Conservation (phyloP, 208 protist species). For the Crithidia acanthocephali region DNA sequence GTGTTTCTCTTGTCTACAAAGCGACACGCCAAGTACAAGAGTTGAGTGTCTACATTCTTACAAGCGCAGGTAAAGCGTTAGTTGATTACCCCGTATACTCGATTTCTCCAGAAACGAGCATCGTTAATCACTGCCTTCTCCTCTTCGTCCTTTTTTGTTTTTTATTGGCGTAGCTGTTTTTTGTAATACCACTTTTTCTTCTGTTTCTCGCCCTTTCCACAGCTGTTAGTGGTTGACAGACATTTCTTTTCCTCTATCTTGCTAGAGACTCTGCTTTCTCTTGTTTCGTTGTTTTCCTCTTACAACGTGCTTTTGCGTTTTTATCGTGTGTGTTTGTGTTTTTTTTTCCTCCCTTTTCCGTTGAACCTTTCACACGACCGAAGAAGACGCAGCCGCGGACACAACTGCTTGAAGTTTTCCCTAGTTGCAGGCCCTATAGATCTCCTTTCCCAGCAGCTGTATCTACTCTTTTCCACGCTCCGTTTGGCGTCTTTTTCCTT, state of each 20-base stretch:
- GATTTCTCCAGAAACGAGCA: neutral
- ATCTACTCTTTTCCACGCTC: neutral
- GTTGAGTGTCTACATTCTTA: too few species aligned
- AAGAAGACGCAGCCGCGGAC: too few species aligned
- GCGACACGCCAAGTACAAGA: neutral
- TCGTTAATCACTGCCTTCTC: neutral
- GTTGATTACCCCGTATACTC: neutral
- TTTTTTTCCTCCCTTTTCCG: too few species aligned
- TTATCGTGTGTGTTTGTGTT: too few species aligned
- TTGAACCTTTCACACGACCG: too few species aligned
- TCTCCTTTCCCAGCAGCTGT: too few species aligned
- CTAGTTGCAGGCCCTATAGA: too few species aligned
- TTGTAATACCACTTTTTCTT: neutral
- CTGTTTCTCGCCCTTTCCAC: neutral
- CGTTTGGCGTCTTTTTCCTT: conserved; percentile 16
- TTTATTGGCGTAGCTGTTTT: neutral
- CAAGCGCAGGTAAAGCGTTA: neutral
- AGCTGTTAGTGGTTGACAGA: neutral
- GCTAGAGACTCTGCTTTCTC: conserved; percentile 6
- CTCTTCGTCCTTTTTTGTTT: neutral
- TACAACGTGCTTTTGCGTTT: neutral
- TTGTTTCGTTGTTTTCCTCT: conserved; percentile 26
- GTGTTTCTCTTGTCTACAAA: neutral
- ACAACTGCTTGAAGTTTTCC: too few species aligned
- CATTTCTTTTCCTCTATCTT: neutral